These are phyloP conservation scores for Bullera alba DNA, from an alignment of 768 basidiomycete species.

Conservation along the genomic window DNA sequence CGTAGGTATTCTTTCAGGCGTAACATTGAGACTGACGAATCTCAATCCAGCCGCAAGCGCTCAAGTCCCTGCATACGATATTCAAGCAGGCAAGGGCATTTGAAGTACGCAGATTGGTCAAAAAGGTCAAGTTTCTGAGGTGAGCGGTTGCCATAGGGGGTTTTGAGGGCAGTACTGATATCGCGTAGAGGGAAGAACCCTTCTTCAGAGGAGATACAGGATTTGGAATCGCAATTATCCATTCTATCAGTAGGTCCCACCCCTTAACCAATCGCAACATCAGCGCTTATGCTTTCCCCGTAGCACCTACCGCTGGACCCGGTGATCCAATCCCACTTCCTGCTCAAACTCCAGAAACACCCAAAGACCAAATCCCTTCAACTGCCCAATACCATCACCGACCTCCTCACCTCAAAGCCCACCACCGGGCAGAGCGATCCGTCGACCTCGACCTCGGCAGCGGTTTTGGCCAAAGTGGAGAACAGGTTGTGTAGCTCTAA, in stretches of 20 bases:
- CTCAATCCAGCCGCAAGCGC: conserved; percentile 59
- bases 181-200: conserved; percentile 24
- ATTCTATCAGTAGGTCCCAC: conserved; percentile 58
- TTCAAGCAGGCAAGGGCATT: conserved; percentile 74
- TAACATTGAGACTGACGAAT: background rate
- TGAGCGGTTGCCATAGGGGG: conserved; percentile 29
- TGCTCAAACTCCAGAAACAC: conserved; percentile 68
- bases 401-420: conserved; percentile 6
- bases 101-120: conserved; percentile 75
- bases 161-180: background rate
- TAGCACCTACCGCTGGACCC: conserved; percentile 58
- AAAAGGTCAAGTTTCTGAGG: conserved; percentile 67
- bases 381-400: conserved; percentile 11
- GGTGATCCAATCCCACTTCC: conserved; percentile 61
- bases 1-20: background rate
- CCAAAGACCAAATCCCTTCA: conserved; percentile 49
- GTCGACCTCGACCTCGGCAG: conserved; percentile 40
- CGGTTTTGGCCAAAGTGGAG: conserved; percentile 58
- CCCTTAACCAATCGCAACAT: background rate
- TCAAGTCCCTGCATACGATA: conserved; percentile 65
- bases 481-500: conserved; percentile 71
- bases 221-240: conserved; percentile 58
- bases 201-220: conserved; percentile 47
- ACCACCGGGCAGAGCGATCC: background rate
- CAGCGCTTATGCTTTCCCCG: conserved; percentile 1